These are phyloP conservation scores for Aspergillus japonicus DNA, from an alignment of 2,329 filamentous ascomycete species.

Conservation along the genomic window DNA sequence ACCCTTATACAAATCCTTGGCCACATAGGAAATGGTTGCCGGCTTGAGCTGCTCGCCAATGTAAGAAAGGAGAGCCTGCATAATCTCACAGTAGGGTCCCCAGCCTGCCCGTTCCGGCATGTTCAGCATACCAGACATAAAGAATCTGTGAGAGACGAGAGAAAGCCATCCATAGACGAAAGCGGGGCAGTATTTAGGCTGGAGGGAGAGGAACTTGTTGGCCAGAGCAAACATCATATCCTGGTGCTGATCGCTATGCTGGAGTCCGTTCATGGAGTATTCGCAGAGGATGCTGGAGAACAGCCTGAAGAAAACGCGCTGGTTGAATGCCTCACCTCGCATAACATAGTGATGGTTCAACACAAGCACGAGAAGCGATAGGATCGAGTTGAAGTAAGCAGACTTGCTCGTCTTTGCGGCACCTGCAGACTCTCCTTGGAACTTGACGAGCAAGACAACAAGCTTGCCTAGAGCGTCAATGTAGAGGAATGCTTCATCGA, in stretches of 20 bases:
- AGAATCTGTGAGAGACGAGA: slow-evolving; percentile 78
- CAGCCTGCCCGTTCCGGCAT: slow-evolving; percentile 70
- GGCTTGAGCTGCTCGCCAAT: slow-evolving; percentile 78
- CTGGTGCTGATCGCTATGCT: slow-evolving; percentile 61
- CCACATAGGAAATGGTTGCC: slow-evolving; percentile 64
- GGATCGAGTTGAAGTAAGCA: slow-evolving; percentile 71
- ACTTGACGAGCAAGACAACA: slow-evolving; percentile 71
- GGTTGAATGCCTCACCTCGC: slow-evolving; percentile 77
- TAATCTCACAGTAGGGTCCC: slow-evolving; percentile 69
- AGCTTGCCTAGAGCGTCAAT: slow-evolving; percentile 83
- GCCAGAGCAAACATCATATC: slow-evolving; percentile 72
- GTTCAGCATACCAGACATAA: slow-evolving; percentile 75
- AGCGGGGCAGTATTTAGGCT: slow-evolving; percentile 73
- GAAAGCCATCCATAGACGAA: slow-evolving; percentile 85
- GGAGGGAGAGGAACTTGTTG: slow-evolving; percentile 67
- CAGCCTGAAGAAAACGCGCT: slow-evolving; percentile 86
- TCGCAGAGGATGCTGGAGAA: slow-evolving; percentile 82
- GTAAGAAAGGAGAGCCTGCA: slow-evolving; percentile 70
- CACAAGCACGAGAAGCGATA: slow-evolving; percentile 75
- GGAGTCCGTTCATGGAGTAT: slow-evolving; percentile 59
- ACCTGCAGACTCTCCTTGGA: slow-evolving; percentile 62
- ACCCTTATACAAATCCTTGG: slow-evolving; percentile 81
- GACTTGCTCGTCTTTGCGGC: slow-evolving; percentile 63
- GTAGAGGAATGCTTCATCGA: slow-evolving; percentile 61
- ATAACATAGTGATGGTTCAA: slow-evolving; percentile 82